Conservation (phyloP, 768 basidiomycete species). For the Scleroderma citrinum region DNA sequence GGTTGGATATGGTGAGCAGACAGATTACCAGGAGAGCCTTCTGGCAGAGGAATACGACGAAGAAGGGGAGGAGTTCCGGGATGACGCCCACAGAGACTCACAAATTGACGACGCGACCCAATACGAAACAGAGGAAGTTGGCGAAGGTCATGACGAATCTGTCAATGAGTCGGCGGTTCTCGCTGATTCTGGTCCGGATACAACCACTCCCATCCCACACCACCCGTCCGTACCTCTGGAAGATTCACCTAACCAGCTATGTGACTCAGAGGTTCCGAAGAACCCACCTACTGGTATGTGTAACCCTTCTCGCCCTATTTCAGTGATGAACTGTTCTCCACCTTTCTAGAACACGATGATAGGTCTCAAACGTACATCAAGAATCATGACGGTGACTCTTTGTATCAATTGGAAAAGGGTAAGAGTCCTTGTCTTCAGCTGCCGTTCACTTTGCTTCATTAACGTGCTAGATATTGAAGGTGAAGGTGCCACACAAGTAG, state of each 20-base stretch:
- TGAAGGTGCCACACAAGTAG: constrained; percentile 11
- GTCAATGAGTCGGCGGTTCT: background rate
- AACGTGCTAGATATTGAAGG: constrained; percentile 1
- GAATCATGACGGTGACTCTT: constrained; percentile 2
- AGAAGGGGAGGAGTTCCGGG: constrained; percentile 31
- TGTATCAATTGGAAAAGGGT: background rate
- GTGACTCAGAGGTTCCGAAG: background rate
- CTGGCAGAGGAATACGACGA: constrained; percentile 32
- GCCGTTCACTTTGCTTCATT: constrained; percentile 1
- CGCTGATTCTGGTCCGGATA: background rate
- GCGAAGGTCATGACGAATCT: constrained; percentile 5
- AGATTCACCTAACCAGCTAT: background rate
- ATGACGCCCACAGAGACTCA: constrained; percentile 18
- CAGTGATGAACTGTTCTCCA: background rate
- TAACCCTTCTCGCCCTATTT: background rate
- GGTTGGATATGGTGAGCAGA: constrained; percentile 23
- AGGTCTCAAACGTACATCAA: background rate
- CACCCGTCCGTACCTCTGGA: background rate
- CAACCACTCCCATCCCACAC: too few relatives aligned
- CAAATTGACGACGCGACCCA: constrained; percentile 16
- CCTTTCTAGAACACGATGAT: background rate
- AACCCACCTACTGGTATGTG: background rate
- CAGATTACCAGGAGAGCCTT: constrained; percentile 28
- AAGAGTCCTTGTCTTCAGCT: background rate
- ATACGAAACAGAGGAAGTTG: constrained; percentile 17